These are phyloP conservation scores for Crassisporium funariophilum DNA, from an alignment of 768 basidiomycete genomes.

Conservation along the genomic window DNA sequence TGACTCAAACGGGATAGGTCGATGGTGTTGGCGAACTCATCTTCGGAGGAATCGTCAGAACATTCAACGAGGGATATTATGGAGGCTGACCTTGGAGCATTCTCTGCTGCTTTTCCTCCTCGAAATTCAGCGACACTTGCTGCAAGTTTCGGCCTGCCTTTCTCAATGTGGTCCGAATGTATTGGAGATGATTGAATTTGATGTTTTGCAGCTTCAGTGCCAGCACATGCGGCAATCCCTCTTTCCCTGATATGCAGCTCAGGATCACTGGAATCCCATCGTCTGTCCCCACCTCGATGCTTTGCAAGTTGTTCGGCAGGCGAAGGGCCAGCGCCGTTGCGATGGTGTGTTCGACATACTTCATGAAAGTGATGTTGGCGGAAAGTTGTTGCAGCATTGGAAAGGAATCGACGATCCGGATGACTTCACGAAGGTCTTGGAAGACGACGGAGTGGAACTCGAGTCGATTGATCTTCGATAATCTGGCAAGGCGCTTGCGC, in stretches of 20 bases:
- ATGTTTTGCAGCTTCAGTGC: conserved; percentile 21
- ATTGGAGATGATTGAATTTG: conserved; percentile 15
- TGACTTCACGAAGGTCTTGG: conserved; percentile 33
- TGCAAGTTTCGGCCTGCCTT: conserved; percentile 18
- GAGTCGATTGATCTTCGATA: conserved; percentile 22
- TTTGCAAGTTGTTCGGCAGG: conserved; percentile 16
- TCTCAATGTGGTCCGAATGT: conserved; percentile 14
- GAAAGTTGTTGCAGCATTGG: conserved; percentile 24
- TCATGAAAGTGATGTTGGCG: conserved; percentile 28
- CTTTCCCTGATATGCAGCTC: conserved; percentile 13
- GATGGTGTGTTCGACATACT: conserved; percentile 27
- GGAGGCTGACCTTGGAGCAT: conserved; percentile 5
- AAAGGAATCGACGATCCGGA: conserved; percentile 23
- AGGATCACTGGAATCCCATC: conserved; percentile 29
- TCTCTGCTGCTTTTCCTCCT: conserved; percentile 3
- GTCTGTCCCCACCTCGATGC: conserved; percentile 25
- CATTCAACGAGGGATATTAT: neutral
- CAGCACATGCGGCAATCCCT: conserved; percentile 3
- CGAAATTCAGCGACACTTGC: conserved; percentile 17
- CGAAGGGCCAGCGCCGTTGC: conserved; percentile 12
- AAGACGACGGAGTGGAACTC: conserved; percentile 30
- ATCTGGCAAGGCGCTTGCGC: conserved; percentile 19
- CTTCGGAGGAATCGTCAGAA: conserved; percentile 5
- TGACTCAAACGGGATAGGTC: conserved; percentile 22
- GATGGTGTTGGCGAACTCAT: conserved; percentile 13